A percentile compares a stretch with the other conserved stretches of the same genome.
These are phyloP conservation scores for Cutaneotrichosporon sp. DNA, from an alignment of 1,284 basidiomycete species.

Conservation along the genomic window DNA sequence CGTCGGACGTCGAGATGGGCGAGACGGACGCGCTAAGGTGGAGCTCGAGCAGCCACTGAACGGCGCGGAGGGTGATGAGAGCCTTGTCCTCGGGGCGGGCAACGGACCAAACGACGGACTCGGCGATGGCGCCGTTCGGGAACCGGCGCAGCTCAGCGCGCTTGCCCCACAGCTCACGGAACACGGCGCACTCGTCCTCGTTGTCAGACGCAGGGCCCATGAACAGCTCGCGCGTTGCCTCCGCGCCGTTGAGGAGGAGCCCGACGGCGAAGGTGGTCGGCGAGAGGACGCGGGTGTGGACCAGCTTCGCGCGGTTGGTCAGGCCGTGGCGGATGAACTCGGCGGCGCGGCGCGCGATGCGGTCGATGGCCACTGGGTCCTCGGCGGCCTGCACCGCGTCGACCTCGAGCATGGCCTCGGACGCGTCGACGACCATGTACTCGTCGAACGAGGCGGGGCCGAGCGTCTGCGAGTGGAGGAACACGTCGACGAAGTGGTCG, in stretches of 20 bases:
- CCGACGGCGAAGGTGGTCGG: slow-evolving; percentile 62
- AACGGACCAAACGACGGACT: slow-evolving; percentile 87
- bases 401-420: slow-evolving; percentile 25
- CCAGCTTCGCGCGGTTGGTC: slow-evolving; percentile 65
- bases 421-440: slow-evolving; percentile 70
- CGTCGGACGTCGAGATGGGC: slow-evolving; percentile 56
- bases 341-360: slow-evolving; percentile 62
- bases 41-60: slow-evolving; percentile 69
- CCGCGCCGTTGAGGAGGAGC: slow-evolving; percentile 67
- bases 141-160: slow-evolving; percentile 94
- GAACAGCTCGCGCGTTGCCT: slow-evolving; percentile 81
- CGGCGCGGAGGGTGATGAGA: slow-evolving; percentile 73
- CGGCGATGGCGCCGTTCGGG: slow-evolving; percentile 89
- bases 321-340: slow-evolving; percentile 66
- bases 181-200: slow-evolving; percentile 58
- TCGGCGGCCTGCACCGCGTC: slow-evolving; percentile 53
- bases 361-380: slow-evolving; percentile 62
- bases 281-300: slow-evolving; percentile 59
- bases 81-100: slow-evolving; percentile 68
- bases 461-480: slow-evolving; percentile 50
- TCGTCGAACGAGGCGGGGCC: slow-evolving; percentile 69
- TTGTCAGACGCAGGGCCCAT: slow-evolving; percentile 73
- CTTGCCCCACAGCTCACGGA: slow-evolving; percentile 86
- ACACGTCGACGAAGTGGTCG: slow-evolving; percentile 52
- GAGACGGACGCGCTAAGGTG: slow-evolving; percentile 69